Evolutionary conservation across 768 basidiomycete species (phyloP).

Genomic region (Mycena latifolia): DNA sequence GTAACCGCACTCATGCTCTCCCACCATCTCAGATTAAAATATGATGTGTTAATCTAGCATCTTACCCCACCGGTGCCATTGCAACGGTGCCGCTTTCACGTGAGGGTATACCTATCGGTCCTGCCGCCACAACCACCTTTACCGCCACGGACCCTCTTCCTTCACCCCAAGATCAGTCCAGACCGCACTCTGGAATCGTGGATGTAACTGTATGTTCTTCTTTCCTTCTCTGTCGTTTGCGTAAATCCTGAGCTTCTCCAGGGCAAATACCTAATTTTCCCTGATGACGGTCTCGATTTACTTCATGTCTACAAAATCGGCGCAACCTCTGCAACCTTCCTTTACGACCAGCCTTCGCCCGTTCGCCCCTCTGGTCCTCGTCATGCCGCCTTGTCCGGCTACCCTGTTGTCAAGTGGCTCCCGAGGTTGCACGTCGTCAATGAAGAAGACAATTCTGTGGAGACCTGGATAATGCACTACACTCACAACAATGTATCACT

Average conservation of each 20-base stretch:
- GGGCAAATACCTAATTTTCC: conserved; percentile 27
- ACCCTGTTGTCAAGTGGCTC: conserved; percentile 20
- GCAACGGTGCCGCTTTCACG: conserved; percentile 21
- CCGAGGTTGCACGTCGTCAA: conserved; percentile 28
- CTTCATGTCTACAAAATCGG: conserved; percentile 30
- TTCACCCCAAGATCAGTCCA: conserved; percentile 28
- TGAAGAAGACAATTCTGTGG: conserved; percentile 31
- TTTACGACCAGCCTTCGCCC: conserved; percentile 28
- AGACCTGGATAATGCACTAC: conserved; percentile 33
- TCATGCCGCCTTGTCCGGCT: conserved; percentile 23
- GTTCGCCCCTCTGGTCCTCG: conserved; percentile 26
- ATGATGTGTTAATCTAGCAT: neutral
- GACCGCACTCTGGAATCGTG: conserved; percentile 29
- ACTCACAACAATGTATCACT: conserved; percentile 22
- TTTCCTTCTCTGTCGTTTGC: neutral
- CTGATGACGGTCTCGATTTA: conserved; percentile 27
- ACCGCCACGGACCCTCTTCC: conserved; percentile 22
- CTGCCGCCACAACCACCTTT: conserved; percentile 25
- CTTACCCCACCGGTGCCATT: conserved; percentile 21
- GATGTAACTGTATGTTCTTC: conserved; percentile 18
- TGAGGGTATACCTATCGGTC: conserved; percentile 16
- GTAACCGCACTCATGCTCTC: neutral
- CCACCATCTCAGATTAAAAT: neutral
- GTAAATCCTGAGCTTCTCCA: neutral
- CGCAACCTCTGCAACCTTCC: conserved; percentile 24